These are phyloP conservation scores for Penicillium parvum DNA, from an alignment of 495 filamentous ascomycete species.

Conservation along the genomic window DNA sequence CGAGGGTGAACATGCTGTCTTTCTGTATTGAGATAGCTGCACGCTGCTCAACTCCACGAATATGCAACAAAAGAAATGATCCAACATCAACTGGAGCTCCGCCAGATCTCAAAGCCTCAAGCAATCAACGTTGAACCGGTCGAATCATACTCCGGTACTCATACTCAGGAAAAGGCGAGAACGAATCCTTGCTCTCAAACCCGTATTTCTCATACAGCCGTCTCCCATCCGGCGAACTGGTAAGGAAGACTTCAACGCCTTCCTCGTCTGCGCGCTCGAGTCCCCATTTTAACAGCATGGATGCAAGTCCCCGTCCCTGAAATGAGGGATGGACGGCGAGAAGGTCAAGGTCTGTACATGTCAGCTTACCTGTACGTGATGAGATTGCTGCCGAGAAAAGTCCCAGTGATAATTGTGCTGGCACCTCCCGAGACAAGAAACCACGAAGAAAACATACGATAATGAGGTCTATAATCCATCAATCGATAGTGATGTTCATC, in stretches of 20 bases:
- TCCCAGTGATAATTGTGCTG: no score
- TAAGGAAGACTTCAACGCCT: slow-evolving; percentile 34
- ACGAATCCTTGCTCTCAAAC: slow-evolving; percentile 20
- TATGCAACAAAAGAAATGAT: no score
- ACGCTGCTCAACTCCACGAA: no score
- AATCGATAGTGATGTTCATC: slow-evolving; percentile 9
- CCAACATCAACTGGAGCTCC: no score
- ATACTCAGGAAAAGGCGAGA: slow-evolving; percentile 19
- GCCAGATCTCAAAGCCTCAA: no score
- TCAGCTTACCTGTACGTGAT: not conserved
- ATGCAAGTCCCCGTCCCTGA: slow-evolving; percentile 39
- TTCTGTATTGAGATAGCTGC: no score
- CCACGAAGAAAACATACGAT: slow-evolving; percentile 19
- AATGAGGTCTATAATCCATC: slow-evolving; percentile 25
- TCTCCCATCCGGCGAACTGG: slow-evolving; percentile 28
- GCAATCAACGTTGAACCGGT: not conserved
- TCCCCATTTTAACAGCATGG: slow-evolving; percentile 39
- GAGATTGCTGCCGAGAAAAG: no score
- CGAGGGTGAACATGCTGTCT: no score
- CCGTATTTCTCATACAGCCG: slow-evolving; percentile 31
- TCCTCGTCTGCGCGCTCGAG: slow-evolving; percentile 35
- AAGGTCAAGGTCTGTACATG: slow-evolving; percentile 29
- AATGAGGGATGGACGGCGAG: slow-evolving; percentile 31
- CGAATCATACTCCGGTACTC: slow-evolving; percentile 21
- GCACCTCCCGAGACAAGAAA: not conserved